Evolutionary conservation across 1,284 basidiomycete genomes (phyloP).

Genomic region (Paramarasmius palmivorus): DNA sequence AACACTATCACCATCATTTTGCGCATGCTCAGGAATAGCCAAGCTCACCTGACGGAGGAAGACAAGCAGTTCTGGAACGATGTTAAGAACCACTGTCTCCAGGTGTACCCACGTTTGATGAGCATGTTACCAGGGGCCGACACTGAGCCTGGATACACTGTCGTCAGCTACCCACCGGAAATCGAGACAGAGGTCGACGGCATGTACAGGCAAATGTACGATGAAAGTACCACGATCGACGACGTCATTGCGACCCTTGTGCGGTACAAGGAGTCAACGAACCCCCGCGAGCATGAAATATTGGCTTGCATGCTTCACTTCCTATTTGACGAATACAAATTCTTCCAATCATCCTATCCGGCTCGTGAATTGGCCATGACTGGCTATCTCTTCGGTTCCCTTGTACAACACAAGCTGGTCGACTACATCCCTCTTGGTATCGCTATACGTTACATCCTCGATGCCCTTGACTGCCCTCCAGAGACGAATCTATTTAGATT

Average conservation of each 20-base stretch:
- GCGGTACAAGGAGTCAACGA: slow-evolving; percentile 82
- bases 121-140: slow-evolving; percentile 89
- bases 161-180: slow-evolving; percentile 86
- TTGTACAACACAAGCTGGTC: slow-evolving; percentile 93
- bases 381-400: slow-evolving; percentile 93
- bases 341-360: slow-evolving; percentile 97
- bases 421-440: slow-evolving; percentile 96
- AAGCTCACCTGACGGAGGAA: slow-evolving; percentile 65
- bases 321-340: slow-evolving; percentile 99
- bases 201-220: slow-evolving; percentile 99
- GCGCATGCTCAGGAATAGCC: slow-evolving; percentile 79
- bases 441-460: slow-evolving; percentile 95
- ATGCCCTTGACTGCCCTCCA: slow-evolving; percentile 88
- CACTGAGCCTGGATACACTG: slow-evolving; percentile 88
- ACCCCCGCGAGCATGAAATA: slow-evolving; percentile 88
- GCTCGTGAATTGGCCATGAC: slow-evolving; percentile 95
- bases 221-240: slow-evolving; percentile 91
- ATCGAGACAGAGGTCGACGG: slow-evolving; percentile 93
- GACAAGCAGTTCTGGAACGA: slow-evolving; percentile 91
- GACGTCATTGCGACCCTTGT: slow-evolving; percentile 90
- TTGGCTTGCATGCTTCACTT: slow-evolving; percentile 99
- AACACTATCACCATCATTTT: slow-evolving; percentile 92
- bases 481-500: slow-evolving; percentile 96
- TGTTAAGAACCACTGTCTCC: slow-evolving; percentile 91
- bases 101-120: slow-evolving; percentile 96